Percentiles rank a stretch among this genome's conserved stretches.
These are phyloP conservation scores for Zasmidium cellare DNA, from an alignment of 2,329 filamentous ascomycete species.

Conservation along the genomic window DNA sequence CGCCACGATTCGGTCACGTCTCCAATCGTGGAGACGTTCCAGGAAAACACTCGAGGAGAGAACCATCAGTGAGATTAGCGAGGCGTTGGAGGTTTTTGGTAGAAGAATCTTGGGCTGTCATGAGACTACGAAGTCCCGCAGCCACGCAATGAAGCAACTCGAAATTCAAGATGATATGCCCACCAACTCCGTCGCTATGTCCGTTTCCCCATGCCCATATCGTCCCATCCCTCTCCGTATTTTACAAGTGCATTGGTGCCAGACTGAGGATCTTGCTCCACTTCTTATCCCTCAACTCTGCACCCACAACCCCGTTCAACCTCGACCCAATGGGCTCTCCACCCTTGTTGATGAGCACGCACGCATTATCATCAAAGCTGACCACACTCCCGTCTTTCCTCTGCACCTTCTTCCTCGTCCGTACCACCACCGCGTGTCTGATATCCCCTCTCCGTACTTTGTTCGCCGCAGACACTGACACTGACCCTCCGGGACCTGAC, in stretches of 20 bases:
- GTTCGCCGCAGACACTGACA: conserved; percentile 73
- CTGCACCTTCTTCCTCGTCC: conserved; percentile 84
- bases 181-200: conserved; percentile 15
- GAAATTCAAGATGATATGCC: not conserved
- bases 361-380: conserved; percentile 96
- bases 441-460: conserved; percentile 97
- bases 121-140: not conserved
- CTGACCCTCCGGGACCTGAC: conserved; percentile 68
- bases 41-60: conserved; percentile 3
- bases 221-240: not conserved
- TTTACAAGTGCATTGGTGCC: conserved; percentile 76
- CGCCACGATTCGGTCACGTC: not conserved
- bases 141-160: not conserved
- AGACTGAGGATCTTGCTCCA: conserved; percentile 98
- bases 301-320: conserved; percentile 85
- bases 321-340: conserved; percentile 93
- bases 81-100: conserved; percentile 10
- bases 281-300: conserved; percentile 85
- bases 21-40: conserved; percentile 1
- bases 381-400: conserved; percentile 86
- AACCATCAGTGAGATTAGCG: conserved; percentile 6
- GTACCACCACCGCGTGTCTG: conserved; percentile 90
- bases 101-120: not conserved
- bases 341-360: conserved; percentile 93
- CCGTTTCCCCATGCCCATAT: not conserved